Evolutionary conservation across 495 filamentous ascomycete species (phyloP), one percentile per base, ranked within the genome.

Genomic region (Lasiosphaeria miniovina): DNA sequence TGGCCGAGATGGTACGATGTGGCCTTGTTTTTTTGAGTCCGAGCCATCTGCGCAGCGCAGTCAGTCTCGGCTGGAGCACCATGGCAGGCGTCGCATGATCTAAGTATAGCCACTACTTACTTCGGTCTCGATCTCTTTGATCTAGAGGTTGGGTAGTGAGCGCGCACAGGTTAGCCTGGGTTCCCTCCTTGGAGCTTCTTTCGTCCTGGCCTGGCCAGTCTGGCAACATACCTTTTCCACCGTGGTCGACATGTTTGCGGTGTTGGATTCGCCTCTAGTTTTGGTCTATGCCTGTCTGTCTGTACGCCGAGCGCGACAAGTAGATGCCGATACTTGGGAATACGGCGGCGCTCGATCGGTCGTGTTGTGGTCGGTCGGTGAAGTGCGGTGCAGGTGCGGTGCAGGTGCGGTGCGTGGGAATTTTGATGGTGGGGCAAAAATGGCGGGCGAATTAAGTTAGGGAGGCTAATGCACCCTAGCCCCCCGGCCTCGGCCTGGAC

Each of bases 21-120:
- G 43, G 90, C 90, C 78, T 98, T 98, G 75, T 98, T 98, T 78
- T 97, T 98, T 73, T 98, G 94, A 67, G 93, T 98, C 75, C 84
- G 84, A 75, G 91, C 90, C 93, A 95, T 95, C 86, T 91, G 62
- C 62, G 49, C 55, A 57, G 48, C 8, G 52, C 33, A n/a, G 58
- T n/a, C 6, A 56, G 64, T 65, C 58, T 54, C 57, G 54, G 49
- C 35, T 50, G 60, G 52, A 14, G 36, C 35, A 51, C 36, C 45
- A 40, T 15, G 17, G 57, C 46, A 4, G 43, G 43, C 8, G 38
- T 14, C 49, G 49, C 12, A 58, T 38, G 24, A 24, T 24, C 24
- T 24, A 24, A 24, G 24, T 36, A 49, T 33, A 52, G 55, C 58
- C 60, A 24, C 46, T 43, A 77, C 79, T 69, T 80, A 84, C 88